phyloP scores from a whole-genome alignment of 768 basidiomycete genomes.

The Mycena rebaudengoi region DNA sequence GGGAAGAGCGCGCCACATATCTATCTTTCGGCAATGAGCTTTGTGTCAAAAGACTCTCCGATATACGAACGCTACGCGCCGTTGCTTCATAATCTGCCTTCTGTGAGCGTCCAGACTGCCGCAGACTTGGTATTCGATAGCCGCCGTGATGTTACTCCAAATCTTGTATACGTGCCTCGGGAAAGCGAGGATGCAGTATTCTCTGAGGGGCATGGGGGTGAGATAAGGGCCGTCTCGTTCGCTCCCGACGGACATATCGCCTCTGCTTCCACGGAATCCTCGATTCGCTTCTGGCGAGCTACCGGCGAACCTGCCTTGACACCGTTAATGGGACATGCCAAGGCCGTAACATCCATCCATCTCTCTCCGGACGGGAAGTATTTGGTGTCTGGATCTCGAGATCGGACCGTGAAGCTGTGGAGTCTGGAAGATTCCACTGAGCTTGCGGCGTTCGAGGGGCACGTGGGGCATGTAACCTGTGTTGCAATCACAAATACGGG shows the following conservation, averaged over 20 bases:
- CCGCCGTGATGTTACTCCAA: not conserved
- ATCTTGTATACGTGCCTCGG: not conserved
- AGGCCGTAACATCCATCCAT: constrained; percentile 16
- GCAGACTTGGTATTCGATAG: constrained; percentile 2
- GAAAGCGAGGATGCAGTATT: not conserved
- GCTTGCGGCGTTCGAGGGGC: not conserved
- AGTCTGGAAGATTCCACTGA: not conserved
- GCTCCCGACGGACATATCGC: constrained; percentile 2
- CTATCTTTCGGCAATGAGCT: constrained; percentile 21
- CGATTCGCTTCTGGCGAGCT: constrained; percentile 21
- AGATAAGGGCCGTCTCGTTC: constrained; percentile 1
- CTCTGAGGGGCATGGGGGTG: constrained; percentile 18
- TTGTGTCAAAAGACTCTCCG: not conserved
- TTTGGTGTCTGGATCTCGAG: constrained; percentile 19
- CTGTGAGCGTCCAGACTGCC: not conserved
- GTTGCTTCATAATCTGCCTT: not conserved
- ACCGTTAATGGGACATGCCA: constrained; percentile 2
- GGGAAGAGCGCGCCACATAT: constrained; percentile 24
- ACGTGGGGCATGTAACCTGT: constrained; percentile 13
- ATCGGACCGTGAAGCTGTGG: constrained; percentile 12
- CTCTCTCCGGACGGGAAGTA: constrained; percentile 3
- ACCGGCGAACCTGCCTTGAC: not conserved
- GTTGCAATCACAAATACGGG: constrained; percentile 22
- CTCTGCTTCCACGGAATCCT: constrained; percentile 13
- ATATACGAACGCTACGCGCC: constrained; percentile 11